These are phyloP conservation scores for Fusarium torreyae DNA, from an alignment of 2,329 filamentous ascomycete species.

Conservation along the genomic window DNA sequence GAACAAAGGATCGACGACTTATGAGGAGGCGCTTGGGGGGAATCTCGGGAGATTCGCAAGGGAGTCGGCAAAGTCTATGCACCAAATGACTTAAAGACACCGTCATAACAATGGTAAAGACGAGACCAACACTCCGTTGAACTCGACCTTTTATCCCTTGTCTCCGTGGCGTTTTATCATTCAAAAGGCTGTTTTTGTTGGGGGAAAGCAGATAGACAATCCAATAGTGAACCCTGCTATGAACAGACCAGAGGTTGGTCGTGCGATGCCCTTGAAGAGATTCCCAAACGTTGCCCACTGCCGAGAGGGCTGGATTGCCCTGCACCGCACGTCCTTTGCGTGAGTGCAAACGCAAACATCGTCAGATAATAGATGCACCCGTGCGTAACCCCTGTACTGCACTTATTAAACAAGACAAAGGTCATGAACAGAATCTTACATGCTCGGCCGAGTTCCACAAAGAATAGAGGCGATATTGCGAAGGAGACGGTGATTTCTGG, in stretches of 20 bases:
- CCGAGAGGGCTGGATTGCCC: constrained; percentile 1
- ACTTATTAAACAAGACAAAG: constrained; percentile 9
- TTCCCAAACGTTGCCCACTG: constrained; percentile 10
- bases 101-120: constrained; percentile 7
- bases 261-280: constrained; percentile 28
- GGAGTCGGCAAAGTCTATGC: constrained; percentile 14
- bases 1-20: background rate
- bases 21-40: background rate
- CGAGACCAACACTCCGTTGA: constrained; percentile 7
- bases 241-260: constrained; percentile 33
- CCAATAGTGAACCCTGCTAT: constrained; percentile 25
- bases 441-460: constrained; percentile 34
- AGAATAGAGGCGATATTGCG: constrained; percentile 19
- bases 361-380: constrained; percentile 26
- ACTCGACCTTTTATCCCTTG: constrained; percentile 15
- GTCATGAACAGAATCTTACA: background rate
- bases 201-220: constrained; percentile 13
- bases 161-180: constrained; percentile 32
- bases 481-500: constrained; percentile 28
- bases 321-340: constrained; percentile 20
- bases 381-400: constrained; percentile 1
- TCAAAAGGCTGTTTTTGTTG: constrained; percentile 34
- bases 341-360: constrained; percentile 26
- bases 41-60: constrained; percentile 19
- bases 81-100: constrained; percentile 30